phyloP scores from a whole-genome alignment of 805 yeast genomes.

The Starmerella lactis-condensi region DNA sequence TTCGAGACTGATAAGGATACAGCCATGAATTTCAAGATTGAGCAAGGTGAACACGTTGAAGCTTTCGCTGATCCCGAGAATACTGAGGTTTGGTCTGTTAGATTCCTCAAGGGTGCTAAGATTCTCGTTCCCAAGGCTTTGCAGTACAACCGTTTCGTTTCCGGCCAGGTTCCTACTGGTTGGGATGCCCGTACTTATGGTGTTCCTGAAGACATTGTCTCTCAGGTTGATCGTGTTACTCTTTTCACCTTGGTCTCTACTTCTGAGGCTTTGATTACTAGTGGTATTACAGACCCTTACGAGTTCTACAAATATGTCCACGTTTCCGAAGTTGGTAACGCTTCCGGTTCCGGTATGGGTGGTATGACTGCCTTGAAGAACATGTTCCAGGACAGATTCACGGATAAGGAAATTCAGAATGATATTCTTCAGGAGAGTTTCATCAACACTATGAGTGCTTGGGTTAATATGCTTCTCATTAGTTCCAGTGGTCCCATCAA shows the following conservation, averaged over 20 bases:
- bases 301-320: constrained; percentile 97
- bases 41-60: constrained; percentile 89
- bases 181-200: constrained; percentile 95
- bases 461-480: constrained; percentile 96
- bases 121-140: constrained; percentile 79
- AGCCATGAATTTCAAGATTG: constrained; percentile 81
- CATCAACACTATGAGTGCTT: constrained; percentile 97
- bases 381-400: constrained; percentile 89
- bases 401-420: constrained; percentile 87
- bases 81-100: constrained; percentile 73
- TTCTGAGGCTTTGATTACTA: constrained; percentile 77
- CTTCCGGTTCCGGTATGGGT: constrained; percentile 99
- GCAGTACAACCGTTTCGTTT: constrained; percentile 37
- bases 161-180: constrained; percentile 95
- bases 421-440: constrained; percentile 96
- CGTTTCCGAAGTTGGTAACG: constrained; percentile 96
- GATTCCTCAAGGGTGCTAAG: constrained; percentile 80
- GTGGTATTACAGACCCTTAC: constrained; percentile 96
- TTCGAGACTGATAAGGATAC: constrained; percentile 90
- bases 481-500: constrained; percentile 97
- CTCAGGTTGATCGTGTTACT: constrained; percentile 93
- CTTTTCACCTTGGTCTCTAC: constrained; percentile 83
- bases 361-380: constrained; percentile 95
- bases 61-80: constrained; percentile 71
- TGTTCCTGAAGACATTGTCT: constrained; percentile 76